Evolutionary conservation across 306 rosid species (phyloP), one percentile per base, ranked within the genome.

Genomic region (Medicago ruthenica): DNA sequence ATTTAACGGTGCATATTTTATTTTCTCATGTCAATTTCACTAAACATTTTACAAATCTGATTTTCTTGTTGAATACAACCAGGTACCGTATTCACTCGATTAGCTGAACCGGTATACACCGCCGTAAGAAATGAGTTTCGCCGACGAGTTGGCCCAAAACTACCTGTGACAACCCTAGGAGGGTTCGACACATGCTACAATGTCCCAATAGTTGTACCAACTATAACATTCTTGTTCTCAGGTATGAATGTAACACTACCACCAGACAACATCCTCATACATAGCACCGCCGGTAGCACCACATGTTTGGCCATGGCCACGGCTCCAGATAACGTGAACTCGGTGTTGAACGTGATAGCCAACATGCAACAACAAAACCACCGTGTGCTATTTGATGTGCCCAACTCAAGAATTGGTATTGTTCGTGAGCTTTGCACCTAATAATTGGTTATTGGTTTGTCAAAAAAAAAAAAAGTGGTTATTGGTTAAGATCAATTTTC

Each of bases 341-440:
- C 97, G 0, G 99, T 90, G 63, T 81, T 95, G 6, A 96, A 92
- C 17, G 97, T 96, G 65, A 92, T 96, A 5, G 99, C 99, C 67
- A 96, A 84, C 74, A 84, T 96, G 96, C 99, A 96, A 73, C 99
- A 96, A 44, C 98, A 92, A 42, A 96, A 96, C 83, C 99, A 92
- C 71, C 93, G 99, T 27, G 76, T 90, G 16, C 86, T 96, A 40
- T 90, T 65, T 41, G 99, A 96, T 14, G 68, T 90, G 16, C 99
- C 99, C 36, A 96, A 96, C 68, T 88, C 96, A 0, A 88, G 98
- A 65, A 76, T 96, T 0, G 99, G 99, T 0, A 89, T 96, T 40
- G 85, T 93, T 75, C 98, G 98, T 57, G 98, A 96, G 69, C 37
- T 36, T 20, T 96, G 99, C 89, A 86, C 93, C 63, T 85, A 76